Evolutionary conservation across 2,329 filamentous ascomycete species (phyloP).

Genomic region (Aspergillus novoparasiticus): DNA sequence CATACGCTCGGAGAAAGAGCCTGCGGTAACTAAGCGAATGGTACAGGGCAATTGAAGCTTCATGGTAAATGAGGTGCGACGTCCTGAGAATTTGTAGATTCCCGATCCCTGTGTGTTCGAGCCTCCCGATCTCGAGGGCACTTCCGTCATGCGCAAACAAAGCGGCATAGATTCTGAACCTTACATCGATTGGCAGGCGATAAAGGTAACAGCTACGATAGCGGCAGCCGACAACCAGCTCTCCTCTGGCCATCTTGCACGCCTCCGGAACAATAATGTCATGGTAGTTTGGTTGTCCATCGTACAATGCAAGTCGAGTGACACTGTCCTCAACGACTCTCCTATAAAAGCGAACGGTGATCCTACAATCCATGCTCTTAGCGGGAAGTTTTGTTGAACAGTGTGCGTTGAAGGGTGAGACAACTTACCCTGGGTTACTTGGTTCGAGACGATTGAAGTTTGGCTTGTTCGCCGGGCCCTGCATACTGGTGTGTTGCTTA

Average conservation of each 20-base stretch:
- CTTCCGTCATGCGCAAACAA: conserved; percentile 14
- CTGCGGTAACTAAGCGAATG: conserved; percentile 20
- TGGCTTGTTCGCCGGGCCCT: background rate
- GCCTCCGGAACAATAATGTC: conserved; percentile 12
- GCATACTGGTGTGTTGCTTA: background rate
- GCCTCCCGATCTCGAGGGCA: conserved; percentile 17
- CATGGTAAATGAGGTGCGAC: conserved; percentile 22
- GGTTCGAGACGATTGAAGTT: conserved; percentile 12
- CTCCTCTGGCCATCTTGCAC: conserved; percentile 7
- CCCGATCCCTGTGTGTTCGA: conserved; percentile 4
- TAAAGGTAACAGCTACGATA: conserved; percentile 16
- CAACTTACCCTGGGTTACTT: conserved; percentile 13
- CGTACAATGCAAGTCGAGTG: conserved; percentile 5
- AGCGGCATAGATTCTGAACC: conserved; percentile 16
- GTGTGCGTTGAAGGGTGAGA: background rate
- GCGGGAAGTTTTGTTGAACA: background rate
- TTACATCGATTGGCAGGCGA: conserved; percentile 18
- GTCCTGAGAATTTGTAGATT: conserved; percentile 20
- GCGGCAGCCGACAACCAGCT: conserved; percentile 6
- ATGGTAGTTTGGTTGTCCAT: conserved; percentile 10
- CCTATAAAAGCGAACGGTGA: conserved; percentile 15
- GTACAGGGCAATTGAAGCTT: conserved; percentile 20
- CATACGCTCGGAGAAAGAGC: conserved; percentile 18
- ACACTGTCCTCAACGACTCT: conserved; percentile 7
- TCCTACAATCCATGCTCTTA: conserved; percentile 1